A percentile compares a stretch with the other conserved stretches of the same genome.
These are phyloP conservation scores for Dichotomopilus funicola DNA, from an alignment of 2,329 filamentous ascomycete species.

Conservation along the genomic window DNA sequence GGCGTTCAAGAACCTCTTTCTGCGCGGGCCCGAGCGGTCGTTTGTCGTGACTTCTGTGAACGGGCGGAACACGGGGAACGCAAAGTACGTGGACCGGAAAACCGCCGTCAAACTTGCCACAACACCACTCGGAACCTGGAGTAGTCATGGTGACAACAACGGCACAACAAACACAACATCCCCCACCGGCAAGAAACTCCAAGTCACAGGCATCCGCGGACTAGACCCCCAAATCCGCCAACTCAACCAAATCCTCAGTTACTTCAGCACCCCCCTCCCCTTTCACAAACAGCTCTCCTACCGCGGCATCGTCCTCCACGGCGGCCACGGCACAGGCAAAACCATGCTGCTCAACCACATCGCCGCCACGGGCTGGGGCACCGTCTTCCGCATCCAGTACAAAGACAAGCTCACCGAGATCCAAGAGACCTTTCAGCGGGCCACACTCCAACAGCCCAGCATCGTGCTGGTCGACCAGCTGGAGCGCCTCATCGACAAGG, in stretches of 20 bases:
- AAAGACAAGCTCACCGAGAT: constrained; percentile 54
- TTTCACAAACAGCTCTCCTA: constrained; percentile 20
- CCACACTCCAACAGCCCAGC: constrained; percentile 62
- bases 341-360: constrained; percentile 65
- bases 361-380: constrained; percentile 61
- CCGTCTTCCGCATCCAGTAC: constrained; percentile 55
- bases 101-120: constrained; percentile 30
- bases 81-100: constrained; percentile 29
- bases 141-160: no score
- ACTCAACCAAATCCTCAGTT: constrained; percentile 60
- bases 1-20: constrained; percentile 57
- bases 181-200: constrained; percentile 31
- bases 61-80: constrained; percentile 37
- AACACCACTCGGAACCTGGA: constrained; percentile 4
- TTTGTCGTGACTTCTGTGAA: constrained; percentile 57
- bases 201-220: constrained; percentile 57
- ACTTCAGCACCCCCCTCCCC: constrained; percentile 41
- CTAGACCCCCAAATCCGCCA: constrained; percentile 55
- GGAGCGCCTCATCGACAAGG: constrained; percentile 60
- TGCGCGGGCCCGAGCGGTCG: constrained; percentile 49
- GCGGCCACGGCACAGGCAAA: constrained; percentile 80
- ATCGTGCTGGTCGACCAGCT: constrained; percentile 75
- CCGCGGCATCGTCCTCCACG: constrained; percentile 66
- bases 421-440: constrained; percentile 62
- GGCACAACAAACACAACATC: constrained; percentile 3